Base-by-base conservation (phyloP, 164 flowering plant species). In the Euptelea pleiosperma region DNA sequence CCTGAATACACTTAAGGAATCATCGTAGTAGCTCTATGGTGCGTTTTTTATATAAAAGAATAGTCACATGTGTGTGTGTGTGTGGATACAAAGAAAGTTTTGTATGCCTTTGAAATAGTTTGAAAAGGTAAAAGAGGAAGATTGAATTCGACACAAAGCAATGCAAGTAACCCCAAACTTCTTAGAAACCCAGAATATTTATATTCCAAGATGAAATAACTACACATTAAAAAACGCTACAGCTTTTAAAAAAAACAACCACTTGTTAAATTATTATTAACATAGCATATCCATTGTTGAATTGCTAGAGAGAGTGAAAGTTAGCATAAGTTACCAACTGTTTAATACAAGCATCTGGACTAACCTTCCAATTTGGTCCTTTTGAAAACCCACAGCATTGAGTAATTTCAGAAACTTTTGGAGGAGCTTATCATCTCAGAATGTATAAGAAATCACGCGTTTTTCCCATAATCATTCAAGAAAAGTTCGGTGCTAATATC, bases 1-100 rank as follows among this genome's bases (percentile, higher is more conserved):
- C 95, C 99, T 94, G 68, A 36, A 35, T 52, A 34, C 36, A 54
- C 28, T 80, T 76, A 73, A 80, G 86, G 76, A 75, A 55, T 58
- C 54, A 65, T 58, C 37, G 6, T 15, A n/a, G 41, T 12, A 12
- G n/a, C 22, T 4, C 12, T 26, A 12, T 3, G 14, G 18, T 5
- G 9, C 12, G 16, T 33, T 9, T 8, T 39, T 45, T 29, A 18
- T 7, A 7, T n/a, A 52, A 43, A 52, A 3, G 3, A 37, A 35
- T 18, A 39, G 11, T 7, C 8, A 47, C 26, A 48, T 26, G 14
- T 24, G 18, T 18, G 30, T 22, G n/a, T n/a, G 34, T 7, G 51
- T 29, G 26, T 16, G 22, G 29, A 39, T 51, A 43, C 41, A 30
- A 43, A 14, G 45, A 57, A 7, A 15, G 28, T 56, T n/a, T 44